Evolutionary conservation across 139 green algal species (phyloP).

Genomic region (Trebouxia sp.): DNA sequence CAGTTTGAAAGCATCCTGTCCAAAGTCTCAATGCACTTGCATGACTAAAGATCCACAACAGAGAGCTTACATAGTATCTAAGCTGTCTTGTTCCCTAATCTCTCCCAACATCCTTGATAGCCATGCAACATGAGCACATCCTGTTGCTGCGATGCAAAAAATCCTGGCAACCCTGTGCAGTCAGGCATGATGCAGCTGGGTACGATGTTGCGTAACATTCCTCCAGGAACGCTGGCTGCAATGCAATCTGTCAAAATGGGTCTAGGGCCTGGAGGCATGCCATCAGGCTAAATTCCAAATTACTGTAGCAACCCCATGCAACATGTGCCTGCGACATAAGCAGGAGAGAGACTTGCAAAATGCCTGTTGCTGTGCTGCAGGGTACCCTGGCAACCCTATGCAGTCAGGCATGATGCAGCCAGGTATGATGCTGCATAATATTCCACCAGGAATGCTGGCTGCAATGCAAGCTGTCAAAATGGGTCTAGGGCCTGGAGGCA

Average conservation of each 20-base stretch:
- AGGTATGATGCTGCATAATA: neutral
- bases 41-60: too few relatives aligned
- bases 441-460: neutral
- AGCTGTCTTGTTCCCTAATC: too few relatives aligned
- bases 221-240: neutral
- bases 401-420: neutral
- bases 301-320: slow-evolving; percentile 10
- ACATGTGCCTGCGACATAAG: neutral
- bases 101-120: too few relatives aligned
- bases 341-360: too few relatives aligned
- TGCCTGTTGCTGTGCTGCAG: slow-evolving; percentile 3
- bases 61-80: too few relatives aligned
- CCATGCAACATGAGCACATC: too few relatives aligned
- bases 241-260: neutral
- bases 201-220: neutral
- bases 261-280: slow-evolving; percentile 21
- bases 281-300: neutral
- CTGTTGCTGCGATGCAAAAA: neutral
- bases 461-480: slow-evolving; percentile 5
- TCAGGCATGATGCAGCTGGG: neutral
- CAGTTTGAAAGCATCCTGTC: too few relatives aligned
- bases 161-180: neutral
- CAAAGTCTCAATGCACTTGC: too few relatives aligned
- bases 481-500: slow-evolving; percentile 16
- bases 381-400: neutral